Conservation (phyloP, 140 eudicot species). For the Oenanthe javanica region DNA sequence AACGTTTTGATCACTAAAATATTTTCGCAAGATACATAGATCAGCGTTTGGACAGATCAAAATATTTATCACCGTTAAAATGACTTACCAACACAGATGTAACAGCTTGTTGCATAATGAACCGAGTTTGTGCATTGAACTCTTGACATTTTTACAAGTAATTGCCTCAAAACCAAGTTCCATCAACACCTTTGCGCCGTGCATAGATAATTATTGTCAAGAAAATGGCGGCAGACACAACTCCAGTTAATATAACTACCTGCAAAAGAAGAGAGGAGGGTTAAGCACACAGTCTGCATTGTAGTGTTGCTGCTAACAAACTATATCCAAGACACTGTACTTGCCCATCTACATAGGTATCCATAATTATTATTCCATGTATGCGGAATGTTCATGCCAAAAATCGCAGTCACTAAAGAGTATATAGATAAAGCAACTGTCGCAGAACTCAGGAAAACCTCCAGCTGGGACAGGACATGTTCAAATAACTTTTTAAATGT, state of each 20-base stretch:
- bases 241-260: neutral
- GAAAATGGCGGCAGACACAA: neutral
- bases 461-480: slow-evolving; percentile 43
- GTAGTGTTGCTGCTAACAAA: neutral
- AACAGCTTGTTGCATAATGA: neutral
- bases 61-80: neutral
- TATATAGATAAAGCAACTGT: slow-evolving; percentile 61
- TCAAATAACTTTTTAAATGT: neutral
- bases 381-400: slow-evolving; percentile 89
- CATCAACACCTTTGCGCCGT: slow-evolving; percentile 33
- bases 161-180: slow-evolving; percentile 18
- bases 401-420: slow-evolving; percentile 65
- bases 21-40: no score
- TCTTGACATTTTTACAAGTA: neutral
- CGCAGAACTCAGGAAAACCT: slow-evolving; percentile 86
- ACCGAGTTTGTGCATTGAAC: neutral
- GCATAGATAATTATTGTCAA: neutral
- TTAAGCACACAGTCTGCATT: neutral
- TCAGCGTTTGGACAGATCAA: no score
- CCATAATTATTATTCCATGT: slow-evolving; percentile 62
- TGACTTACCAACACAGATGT: neutral
- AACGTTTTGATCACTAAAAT: no score
- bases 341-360: slow-evolving; percentile 87
- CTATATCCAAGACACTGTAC: slow-evolving; percentile 7
- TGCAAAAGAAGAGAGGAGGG: neutral